phyloP scores from a whole-genome alignment of 495 filamentous ascomycete species.

The Penicillium waksmanii region DNA sequence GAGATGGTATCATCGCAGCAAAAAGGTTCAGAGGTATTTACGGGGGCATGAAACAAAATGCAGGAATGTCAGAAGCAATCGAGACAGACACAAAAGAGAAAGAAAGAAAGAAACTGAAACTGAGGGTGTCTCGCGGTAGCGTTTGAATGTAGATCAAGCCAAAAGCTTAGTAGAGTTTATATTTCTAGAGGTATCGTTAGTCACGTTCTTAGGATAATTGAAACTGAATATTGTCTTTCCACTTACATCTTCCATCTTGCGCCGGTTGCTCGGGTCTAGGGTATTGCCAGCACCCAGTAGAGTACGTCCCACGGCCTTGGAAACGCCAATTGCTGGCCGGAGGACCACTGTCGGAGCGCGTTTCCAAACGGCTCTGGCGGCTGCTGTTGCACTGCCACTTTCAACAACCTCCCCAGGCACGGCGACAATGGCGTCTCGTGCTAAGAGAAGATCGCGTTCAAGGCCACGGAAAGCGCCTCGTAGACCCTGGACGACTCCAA shows the following conservation, averaged over 20 bases:
- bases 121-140: background rate
- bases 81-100: slow-evolving; percentile 3
- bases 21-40: slow-evolving; percentile 14
- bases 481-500: slow-evolving; percentile 83
- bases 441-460: slow-evolving; percentile 80
- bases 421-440: slow-evolving; percentile 91
- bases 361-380: slow-evolving; percentile 76
- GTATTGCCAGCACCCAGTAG: slow-evolving; percentile 93
- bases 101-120: slow-evolving; percentile 3
- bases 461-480: slow-evolving; percentile 79
- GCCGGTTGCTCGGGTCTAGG: slow-evolving; percentile 80
- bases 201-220: slow-evolving; percentile 20
- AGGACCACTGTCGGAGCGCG: slow-evolving; percentile 90
- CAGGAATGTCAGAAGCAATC: slow-evolving; percentile 6
- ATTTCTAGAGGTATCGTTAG: background rate
- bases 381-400: slow-evolving; percentile 79
- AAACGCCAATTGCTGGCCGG: slow-evolving; percentile 85
- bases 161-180: background rate
- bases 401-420: slow-evolving; percentile 91
- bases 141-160: background rate
- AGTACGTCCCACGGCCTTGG: slow-evolving; percentile 86
- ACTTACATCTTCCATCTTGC: slow-evolving; percentile 87
- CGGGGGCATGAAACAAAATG: slow-evolving; percentile 11
- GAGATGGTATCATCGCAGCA: slow-evolving; percentile 22
- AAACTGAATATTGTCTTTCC: background rate